Percentiles rank a stretch among this genome's conserved stretches.
Evolutionary conservation across 2,329 filamentous ascomycete species (phyloP).

Genomic region (Xylariaceae sp.): DNA sequence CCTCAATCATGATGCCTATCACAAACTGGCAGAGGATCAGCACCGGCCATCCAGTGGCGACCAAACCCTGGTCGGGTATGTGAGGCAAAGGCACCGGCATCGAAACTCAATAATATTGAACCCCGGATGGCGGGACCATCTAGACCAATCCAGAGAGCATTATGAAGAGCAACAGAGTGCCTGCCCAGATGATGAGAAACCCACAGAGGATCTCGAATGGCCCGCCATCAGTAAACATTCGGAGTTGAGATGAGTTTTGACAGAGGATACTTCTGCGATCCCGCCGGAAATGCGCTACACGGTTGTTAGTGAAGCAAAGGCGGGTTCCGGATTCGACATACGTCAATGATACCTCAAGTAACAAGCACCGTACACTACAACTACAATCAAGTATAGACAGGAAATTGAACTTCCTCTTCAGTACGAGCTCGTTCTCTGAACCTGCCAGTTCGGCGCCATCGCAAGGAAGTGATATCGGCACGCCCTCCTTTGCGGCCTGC

Average conservation of each 20-base stretch:
- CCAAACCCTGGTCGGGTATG: slow-evolving; percentile 25
- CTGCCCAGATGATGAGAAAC: slow-evolving; percentile 48
- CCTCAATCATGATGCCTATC: slow-evolving; percentile 23
- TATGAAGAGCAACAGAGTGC: slow-evolving; percentile 43
- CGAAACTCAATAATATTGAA: slow-evolving; percentile 28
- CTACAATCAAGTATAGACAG: slow-evolving; percentile 27
- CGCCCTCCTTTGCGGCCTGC: slow-evolving; percentile 8
- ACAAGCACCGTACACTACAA: slow-evolving; percentile 27
- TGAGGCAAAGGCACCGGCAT: slow-evolving; percentile 25
- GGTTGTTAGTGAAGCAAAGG: not conserved
- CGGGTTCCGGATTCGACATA: slow-evolving; percentile 9
- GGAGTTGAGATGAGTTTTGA: not conserved
- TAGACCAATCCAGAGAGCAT: slow-evolving; percentile 45
- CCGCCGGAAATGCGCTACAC: slow-evolving; percentile 19
- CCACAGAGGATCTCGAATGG: slow-evolving; percentile 48
- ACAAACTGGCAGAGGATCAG: slow-evolving; percentile 16
- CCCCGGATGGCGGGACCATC: slow-evolving; percentile 33
- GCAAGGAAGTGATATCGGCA: slow-evolving; percentile 1
- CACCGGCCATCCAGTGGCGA: slow-evolving; percentile 23
- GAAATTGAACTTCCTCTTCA: slow-evolving; percentile 26
- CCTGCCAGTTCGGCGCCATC: slow-evolving; percentile 18
- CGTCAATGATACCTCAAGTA: slow-evolving; percentile 26
- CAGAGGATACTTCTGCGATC: slow-evolving; percentile 20
- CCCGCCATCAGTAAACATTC: slow-evolving; percentile 18
- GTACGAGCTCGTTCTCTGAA: slow-evolving; percentile 23